Evolutionary conservation across 768 basidiomycete genomes (phyloP).

Genomic region (Mycena polygramma): DNA sequence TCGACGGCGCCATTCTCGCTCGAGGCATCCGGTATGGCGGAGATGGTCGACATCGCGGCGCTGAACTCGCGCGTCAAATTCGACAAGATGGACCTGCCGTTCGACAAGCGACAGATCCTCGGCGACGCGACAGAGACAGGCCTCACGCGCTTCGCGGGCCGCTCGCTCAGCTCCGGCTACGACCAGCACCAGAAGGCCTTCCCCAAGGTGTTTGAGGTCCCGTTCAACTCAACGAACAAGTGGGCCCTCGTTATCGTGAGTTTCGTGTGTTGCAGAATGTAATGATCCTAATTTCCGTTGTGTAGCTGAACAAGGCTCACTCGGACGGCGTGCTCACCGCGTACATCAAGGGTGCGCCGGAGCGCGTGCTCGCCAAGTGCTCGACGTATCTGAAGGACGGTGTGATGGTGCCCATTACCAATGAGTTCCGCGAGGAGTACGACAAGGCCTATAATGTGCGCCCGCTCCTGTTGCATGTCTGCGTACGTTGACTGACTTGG

Average conservation of each 20-base stretch:
- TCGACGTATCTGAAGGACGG: constrained; percentile 71
- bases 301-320: constrained; percentile 69
- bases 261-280: constrained; percentile 18
- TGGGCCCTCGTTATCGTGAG: constrained; percentile 79
- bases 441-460: constrained; percentile 74
- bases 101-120: constrained; percentile 71
- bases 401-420: constrained; percentile 59
- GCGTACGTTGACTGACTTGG: background rate
- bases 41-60: constrained; percentile 73
- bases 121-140: constrained; percentile 87
- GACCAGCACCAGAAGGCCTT: constrained; percentile 64
- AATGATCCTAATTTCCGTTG: constrained; percentile 9
- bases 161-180: constrained; percentile 63
- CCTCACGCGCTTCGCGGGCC: constrained; percentile 74
- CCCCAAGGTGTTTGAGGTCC: constrained; percentile 79
- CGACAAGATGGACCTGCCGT: constrained; percentile 72
- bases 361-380: constrained; percentile 76
- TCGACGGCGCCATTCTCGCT: constrained; percentile 64
- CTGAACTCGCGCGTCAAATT: constrained; percentile 81
- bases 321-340: constrained; percentile 60
- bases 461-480: background rate
- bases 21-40: constrained; percentile 69
- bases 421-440: constrained; percentile 66
- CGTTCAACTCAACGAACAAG: constrained; percentile 81
- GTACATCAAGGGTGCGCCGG: constrained; percentile 79